Evolutionary conservation across 2,329 filamentous ascomycete species (phyloP).

Genomic region (Colletotrichum viniferum): DNA sequence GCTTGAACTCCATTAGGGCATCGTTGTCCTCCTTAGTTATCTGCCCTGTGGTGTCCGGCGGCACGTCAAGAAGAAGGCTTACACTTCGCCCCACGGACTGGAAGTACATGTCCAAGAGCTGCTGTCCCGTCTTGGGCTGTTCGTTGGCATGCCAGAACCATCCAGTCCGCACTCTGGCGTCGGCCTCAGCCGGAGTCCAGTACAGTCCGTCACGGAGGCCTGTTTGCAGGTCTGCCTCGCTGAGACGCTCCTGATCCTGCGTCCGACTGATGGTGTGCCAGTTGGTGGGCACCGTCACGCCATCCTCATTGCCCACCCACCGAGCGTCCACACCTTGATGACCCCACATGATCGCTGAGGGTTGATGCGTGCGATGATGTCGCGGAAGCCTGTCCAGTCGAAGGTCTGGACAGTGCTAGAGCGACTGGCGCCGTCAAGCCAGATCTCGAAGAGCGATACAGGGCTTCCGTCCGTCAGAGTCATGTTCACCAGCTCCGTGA

Average conservation of each 20-base stretch:
- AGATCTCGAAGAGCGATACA: slow-evolving; percentile 31
- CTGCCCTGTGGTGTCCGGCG: neutral
- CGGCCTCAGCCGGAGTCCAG: neutral
- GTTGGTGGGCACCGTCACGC: slow-evolving; percentile 28
- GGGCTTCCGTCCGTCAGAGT: neutral
- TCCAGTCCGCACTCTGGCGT: neutral
- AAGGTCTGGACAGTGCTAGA: slow-evolving; percentile 33
- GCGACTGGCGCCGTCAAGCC: slow-evolving; percentile 36
- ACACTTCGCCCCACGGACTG: neutral
- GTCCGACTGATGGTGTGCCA: slow-evolving; percentile 34
- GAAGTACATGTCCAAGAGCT: neutral
- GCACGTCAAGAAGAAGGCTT: neutral
- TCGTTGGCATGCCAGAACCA: neutral
- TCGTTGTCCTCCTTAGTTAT: neutral
- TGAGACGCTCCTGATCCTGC: slow-evolving; percentile 29
- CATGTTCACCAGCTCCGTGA: neutral
- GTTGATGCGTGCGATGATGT: slow-evolving; percentile 26
- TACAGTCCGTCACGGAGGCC: neutral
- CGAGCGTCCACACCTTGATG: slow-evolving; percentile 34
- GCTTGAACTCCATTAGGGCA: neutral
- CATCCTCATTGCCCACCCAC: slow-evolving; percentile 36
- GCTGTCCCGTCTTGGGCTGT: neutral
- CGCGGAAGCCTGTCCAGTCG: slow-evolving; percentile 32
- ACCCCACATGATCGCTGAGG: neutral
- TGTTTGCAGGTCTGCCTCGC: slow-evolving; percentile 17